Conservation (phyloP, 306 rosid genomes). For the Betula pendula region DNA sequence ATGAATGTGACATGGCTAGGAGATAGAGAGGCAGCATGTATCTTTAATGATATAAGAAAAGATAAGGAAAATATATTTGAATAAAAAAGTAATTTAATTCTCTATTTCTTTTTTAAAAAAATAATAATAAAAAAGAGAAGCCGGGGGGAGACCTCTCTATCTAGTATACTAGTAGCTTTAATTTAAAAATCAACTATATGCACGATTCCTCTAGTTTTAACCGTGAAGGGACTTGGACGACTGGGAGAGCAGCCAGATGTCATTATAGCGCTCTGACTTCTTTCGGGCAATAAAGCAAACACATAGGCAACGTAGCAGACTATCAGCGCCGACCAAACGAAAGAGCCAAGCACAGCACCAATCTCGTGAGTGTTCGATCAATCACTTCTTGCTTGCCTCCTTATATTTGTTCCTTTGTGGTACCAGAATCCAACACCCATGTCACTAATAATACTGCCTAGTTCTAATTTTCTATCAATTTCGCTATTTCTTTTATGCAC, state of each 20-base stretch:
- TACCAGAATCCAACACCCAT: background rate
- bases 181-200: too few relatives aligned
- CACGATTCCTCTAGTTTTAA: too few relatives aligned
- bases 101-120: too few relatives aligned
- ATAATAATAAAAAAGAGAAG: too few relatives aligned
- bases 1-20: too few relatives aligned
- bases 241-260: background rate
- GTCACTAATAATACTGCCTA: background rate
- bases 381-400: slow-evolving; percentile 25
- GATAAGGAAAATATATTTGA: too few relatives aligned
- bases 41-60: too few relatives aligned
- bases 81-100: too few relatives aligned
- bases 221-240: background rate
- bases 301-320: slow-evolving; percentile 24
- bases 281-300: slow-evolving; percentile 29
- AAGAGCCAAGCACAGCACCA: slow-evolving; percentile 26
- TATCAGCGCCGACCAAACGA: slow-evolving; percentile 11
- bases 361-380: slow-evolving; percentile 36
- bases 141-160: too few relatives aligned
- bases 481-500: background rate
- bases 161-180: too few relatives aligned
- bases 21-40: too few relatives aligned
- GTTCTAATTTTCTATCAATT: background rate
- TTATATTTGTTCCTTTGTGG: slow-evolving; percentile 2
- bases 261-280: background rate